phyloP scores from a whole-genome alignment of 495 filamentous ascomycete species.

The Neurospora discreta region DNA sequence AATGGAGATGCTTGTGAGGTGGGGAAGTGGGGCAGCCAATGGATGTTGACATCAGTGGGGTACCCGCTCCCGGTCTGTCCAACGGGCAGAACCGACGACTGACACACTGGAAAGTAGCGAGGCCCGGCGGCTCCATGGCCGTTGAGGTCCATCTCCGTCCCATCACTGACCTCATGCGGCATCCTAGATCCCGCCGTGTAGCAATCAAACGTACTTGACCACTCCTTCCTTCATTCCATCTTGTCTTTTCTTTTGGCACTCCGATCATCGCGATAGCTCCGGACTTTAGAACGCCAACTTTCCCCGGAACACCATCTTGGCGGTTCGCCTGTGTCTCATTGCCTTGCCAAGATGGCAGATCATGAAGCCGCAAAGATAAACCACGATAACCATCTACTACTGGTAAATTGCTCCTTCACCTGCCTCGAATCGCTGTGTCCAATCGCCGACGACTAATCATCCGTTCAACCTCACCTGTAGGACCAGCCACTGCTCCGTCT shows the following conservation, averaged over 20 bases:
- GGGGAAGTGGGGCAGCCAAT: neutral
- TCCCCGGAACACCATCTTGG: neutral
- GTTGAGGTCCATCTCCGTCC: neutral
- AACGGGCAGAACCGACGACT: too few species aligned
- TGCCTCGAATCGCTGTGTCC: neutral
- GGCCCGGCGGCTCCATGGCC: neutral
- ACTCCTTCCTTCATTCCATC: neutral
- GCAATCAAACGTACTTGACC: neutral
- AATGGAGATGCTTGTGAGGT: neutral
- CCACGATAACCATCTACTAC: conserved; percentile 37
- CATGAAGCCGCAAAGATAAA: conserved; percentile 32
- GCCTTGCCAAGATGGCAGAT: conserved; percentile 29
- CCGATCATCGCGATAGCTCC: neutral
- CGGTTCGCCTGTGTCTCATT: neutral
- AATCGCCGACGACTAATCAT: neutral
- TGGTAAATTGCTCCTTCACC: conserved; percentile 20
- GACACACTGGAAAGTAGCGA: neutral
- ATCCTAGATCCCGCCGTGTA: neutral
- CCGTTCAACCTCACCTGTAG: conserved; percentile 29
- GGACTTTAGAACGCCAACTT: neutral
- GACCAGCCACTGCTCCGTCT: conserved; percentile 92
- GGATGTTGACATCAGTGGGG: neutral
- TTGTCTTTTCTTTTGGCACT: neutral
- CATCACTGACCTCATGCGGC: neutral
- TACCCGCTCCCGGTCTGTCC: neutral